Base-by-base conservation (phyloP, 805 yeast genomes). In the Lipomyces mesembrius region DNA sequence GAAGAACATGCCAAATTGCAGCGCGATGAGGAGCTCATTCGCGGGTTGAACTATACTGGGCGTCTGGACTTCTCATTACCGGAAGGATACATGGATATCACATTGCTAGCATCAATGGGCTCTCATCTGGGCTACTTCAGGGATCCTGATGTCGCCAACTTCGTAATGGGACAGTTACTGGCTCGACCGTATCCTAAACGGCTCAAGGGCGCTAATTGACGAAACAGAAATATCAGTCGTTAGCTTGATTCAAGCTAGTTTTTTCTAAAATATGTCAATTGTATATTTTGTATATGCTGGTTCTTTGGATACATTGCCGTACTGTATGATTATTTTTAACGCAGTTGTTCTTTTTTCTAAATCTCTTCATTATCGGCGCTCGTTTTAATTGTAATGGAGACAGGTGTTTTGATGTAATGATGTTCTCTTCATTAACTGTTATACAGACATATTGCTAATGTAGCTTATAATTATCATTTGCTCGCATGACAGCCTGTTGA, bases 101-200 rank as follows among this genome's bases (percentile, higher is more conserved):
- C 96, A 35, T 77, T 92, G 46, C 82, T 94, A 11, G 85, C 92
- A 2, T 95, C 97, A 0, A 81, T 94, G 11, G 85, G 92, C 2
- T 95, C 97, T 0, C 99, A 94, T 77, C 87, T 91, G 14, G 87
- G 91, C 58, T 94, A 94, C 76, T 88, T 94, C 75, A 97, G 92
- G 75, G 96, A 92, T 72, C 83, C 86, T 60, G 92, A 92, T 73
- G 87, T 94, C 49, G 92, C 96, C 0, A 89, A 88, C 0, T 93
- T 94, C 72, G 77, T 94, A 4, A 77, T 93, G 75, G 82, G 81
- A 58, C 92, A 92, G 74, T 75, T 89, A 8, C 68, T 69, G 39
- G 63, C 70, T 8, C 35, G 71, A 27, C 71, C 71, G 51, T 35
- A 58, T 49, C 70, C 70, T 25, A 68, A 68, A 54, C 37, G 58